Conservation (phyloP, 257 asterid species). For the Orobanche coerulescens region DNA sequence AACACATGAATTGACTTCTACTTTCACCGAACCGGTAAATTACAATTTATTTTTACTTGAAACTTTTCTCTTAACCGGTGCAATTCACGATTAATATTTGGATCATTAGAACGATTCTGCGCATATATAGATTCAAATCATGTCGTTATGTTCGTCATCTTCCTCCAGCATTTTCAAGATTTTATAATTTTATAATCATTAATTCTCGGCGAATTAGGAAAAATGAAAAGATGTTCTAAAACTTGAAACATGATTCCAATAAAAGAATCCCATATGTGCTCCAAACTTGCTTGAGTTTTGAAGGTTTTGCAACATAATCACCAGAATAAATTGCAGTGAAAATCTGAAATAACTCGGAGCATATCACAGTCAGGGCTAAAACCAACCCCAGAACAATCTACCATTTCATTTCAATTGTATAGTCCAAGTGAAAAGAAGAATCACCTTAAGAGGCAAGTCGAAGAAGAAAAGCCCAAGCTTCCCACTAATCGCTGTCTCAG, state of each 20-base stretch:
- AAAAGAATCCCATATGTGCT: neutral
- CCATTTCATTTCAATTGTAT: neutral
- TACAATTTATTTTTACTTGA: neutral
- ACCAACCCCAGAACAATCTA: neutral
- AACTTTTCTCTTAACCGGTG: neutral
- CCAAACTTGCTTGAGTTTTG: neutral
- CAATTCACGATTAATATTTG: neutral
- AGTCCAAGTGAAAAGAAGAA: neutral
- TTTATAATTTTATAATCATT: neutral
- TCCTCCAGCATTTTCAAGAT: neutral
- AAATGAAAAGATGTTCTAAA: too few species aligned
- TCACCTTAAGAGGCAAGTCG: constrained; percentile 62
- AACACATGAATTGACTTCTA: neutral
- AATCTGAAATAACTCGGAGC: neutral
- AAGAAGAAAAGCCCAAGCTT: constrained; percentile 48
- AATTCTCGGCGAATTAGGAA: neutral
- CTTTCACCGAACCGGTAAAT: neutral
- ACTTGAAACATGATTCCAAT: too few species aligned
- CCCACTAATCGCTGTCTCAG: constrained; percentile 57
- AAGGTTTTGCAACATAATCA: neutral
- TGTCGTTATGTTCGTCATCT: neutral
- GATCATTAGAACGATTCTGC: neutral
- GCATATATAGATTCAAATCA: neutral
- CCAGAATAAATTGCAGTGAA: neutral
- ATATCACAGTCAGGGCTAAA: neutral